phyloP scores from a whole-genome alignment of 352 stramenopile species.

The Globisporangium okanoganense region DNA sequence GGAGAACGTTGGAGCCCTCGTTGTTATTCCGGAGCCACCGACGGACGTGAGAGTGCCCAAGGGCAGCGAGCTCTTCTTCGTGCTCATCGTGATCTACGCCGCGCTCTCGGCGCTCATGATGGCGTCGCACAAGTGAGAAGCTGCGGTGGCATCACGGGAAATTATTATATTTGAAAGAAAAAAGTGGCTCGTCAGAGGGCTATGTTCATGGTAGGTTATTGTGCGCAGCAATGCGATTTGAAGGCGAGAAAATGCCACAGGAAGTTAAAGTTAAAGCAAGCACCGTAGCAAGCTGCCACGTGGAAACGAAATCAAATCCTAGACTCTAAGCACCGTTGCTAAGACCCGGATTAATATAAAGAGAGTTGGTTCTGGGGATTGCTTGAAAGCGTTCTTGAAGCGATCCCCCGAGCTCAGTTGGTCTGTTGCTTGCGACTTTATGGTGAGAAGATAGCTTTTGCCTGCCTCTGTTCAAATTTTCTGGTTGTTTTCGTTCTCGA shows the following conservation, averaged over 20 bases:
- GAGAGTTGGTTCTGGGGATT: too few species aligned
- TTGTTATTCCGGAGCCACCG: background rate
- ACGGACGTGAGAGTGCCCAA: background rate
- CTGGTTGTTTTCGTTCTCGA: too few species aligned
- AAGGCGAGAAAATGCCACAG: too few species aligned
- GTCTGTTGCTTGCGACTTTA: too few species aligned
- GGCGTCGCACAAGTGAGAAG: background rate
- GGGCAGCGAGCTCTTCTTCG: background rate
- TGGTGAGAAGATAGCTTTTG: too few species aligned
- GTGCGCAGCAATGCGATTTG: background rate
- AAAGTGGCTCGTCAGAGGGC: background rate
- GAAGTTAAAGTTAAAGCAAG: background rate
- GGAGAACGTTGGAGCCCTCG: background rate
- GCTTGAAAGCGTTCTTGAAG: too few species aligned
- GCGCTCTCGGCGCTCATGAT: background rate
- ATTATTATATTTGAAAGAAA: background rate
- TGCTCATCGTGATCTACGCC: constrained; percentile 1
- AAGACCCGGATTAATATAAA: too few species aligned
- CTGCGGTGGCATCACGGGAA: background rate
- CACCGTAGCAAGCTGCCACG: too few species aligned
- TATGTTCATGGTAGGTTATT: background rate
- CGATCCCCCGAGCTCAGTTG: too few species aligned
- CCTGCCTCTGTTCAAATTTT: too few species aligned
- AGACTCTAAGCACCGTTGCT: too few species aligned
- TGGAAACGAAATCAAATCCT: too few species aligned